Base-by-base conservation (phyloP, 2,329 filamentous ascomycete genomes). In the Alternaria sp. region DNA sequence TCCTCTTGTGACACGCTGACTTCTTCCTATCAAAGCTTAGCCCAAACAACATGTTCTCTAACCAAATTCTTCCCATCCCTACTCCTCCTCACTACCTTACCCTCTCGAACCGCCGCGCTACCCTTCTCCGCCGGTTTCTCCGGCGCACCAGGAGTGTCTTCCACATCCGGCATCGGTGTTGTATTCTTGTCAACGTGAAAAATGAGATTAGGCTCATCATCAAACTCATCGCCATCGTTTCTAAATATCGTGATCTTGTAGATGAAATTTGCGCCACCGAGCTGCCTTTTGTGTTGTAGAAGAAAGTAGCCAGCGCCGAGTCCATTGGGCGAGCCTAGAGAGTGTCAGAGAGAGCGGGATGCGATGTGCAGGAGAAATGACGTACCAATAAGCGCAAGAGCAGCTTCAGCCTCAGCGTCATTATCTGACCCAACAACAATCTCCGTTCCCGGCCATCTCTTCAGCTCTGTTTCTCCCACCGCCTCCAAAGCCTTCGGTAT, bases 301-400 rank as follows among this genome's bases (percentile, higher is more conserved):
- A 68, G 46, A 11, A 68, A 67, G 47, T 67, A 65, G 6, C 44
- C 67, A 4, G 65, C 61, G 9, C 54, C 65, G 4, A 68, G 32
- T 6, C 57, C 62, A 9, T 68, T 68, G 3, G 65, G 49, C 6
- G 67, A 67, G 8, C 62, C 65, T 68, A 17, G 12, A 11, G 13
- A 15, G 19, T 12, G 23, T 43, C 30, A n/a, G 43, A 11, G 32
- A 6, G 6, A n/a, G 30, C 17, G 17, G 5, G 4, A 13, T 13
- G 5, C 5, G n/a, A 45, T 52, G 50, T 19, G 9, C 7, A 49
- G 13, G n/a, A 13, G 7, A 5, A 36, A 6, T 4, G 19, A 28
- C 19, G 21, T 59, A 53, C 49, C 57, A 26, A 59, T 40, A 36
- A 59, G 57, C 9, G 49, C 57, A 10, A 53, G 13, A 23, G 49